These are phyloP conservation scores for Umbelopsis sp. DNA, from an alignment of 371 early-diverging fungal species.

Conservation along the genomic window DNA sequence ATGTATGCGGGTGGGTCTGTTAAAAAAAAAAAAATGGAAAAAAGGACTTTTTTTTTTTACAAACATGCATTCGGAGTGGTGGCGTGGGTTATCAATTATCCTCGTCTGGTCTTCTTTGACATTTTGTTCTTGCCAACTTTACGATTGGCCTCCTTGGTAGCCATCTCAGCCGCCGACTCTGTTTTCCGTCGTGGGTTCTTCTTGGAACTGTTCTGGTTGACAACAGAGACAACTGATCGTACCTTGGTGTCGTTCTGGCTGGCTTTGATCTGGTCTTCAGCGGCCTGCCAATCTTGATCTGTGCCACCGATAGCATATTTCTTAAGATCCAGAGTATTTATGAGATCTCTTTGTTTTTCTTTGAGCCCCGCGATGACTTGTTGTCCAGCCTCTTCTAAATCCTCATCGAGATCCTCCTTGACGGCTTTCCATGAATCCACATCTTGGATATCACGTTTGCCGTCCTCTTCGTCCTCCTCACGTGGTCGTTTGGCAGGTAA, in stretches of 20 bases:
- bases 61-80: neutral
- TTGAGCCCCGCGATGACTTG: conserved; percentile 66
- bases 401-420: conserved; percentile 71
- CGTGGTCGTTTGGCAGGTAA: conserved; percentile 25
- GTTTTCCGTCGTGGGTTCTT: conserved; percentile 48
- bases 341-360: conserved; percentile 82
- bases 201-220: conserved; percentile 75
- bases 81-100: conserved; percentile 28
- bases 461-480: conserved; percentile 24
- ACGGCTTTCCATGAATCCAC: conserved; percentile 90
- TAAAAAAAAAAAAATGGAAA: no score
- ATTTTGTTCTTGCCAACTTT: conserved; percentile 53
- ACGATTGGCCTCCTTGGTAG: conserved; percentile 54
- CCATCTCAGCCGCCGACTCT: conserved; percentile 54
- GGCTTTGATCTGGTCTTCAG: conserved; percentile 61
- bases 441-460: conserved; percentile 67
- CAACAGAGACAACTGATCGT: conserved; percentile 75
- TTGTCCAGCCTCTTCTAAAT: conserved; percentile 81
- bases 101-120: conserved; percentile 50
- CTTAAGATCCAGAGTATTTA: conserved; percentile 78
- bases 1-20: no score
- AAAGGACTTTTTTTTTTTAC: no score
- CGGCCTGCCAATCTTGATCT: conserved; percentile 72
- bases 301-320: conserved; percentile 78
- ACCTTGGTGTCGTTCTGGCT: conserved; percentile 46